Evolutionary conservation across 495 filamentous ascomycete genomes (phyloP).

Genomic region (Daldinia bambusicola): DNA sequence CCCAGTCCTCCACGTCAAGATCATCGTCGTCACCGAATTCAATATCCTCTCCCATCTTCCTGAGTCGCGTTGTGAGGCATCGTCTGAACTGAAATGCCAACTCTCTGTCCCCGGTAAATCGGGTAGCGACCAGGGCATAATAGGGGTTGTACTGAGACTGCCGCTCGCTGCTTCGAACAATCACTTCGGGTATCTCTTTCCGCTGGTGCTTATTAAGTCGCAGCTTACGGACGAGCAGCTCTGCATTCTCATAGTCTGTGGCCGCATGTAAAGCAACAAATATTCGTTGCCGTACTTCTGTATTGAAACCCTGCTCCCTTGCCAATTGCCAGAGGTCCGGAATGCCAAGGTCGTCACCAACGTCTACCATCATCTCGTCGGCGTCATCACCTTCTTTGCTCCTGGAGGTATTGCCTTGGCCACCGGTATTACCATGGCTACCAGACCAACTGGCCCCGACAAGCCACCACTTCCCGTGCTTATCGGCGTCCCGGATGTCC

Average conservation of each 20-base stretch:
- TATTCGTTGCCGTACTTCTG: constrained; percentile 88
- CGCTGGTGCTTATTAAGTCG: constrained; percentile 86
- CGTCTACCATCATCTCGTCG: constrained; percentile 47
- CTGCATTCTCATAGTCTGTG: constrained; percentile 83
- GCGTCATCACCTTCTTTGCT: constrained; percentile 45
- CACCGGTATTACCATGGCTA: constrained; percentile 55
- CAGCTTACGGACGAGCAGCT: constrained; percentile 79
- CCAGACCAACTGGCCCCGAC: constrained; percentile 88
- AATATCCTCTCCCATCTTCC: constrained; percentile 78
- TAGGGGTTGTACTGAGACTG: constrained; percentile 92
- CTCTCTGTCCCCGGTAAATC: constrained; percentile 75
- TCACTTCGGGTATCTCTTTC: constrained; percentile 84
- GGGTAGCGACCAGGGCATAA: constrained; percentile 84
- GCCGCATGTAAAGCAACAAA: constrained; percentile 93
- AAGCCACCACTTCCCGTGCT: constrained; percentile 98
- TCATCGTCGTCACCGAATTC: constrained; percentile 64
- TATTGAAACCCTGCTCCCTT: constrained; percentile 90
- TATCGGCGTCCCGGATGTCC: constrained; percentile 83
- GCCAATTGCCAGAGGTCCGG: constrained; percentile 79
- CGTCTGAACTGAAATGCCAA: constrained; percentile 86
- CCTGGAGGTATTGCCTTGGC: constrained; percentile 30
- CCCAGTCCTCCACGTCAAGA: constrained; percentile 62
- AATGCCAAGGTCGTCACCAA: constrained; percentile 63
- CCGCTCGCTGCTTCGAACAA: constrained; percentile 85
- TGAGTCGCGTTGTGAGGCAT: constrained; percentile 87